Percentiles rank a stretch among this genome's conserved stretches.
phyloP scores from a whole-genome alignment of 2,329 filamentous ascomycete genomes.

The Lecanicillium sp. region DNA sequence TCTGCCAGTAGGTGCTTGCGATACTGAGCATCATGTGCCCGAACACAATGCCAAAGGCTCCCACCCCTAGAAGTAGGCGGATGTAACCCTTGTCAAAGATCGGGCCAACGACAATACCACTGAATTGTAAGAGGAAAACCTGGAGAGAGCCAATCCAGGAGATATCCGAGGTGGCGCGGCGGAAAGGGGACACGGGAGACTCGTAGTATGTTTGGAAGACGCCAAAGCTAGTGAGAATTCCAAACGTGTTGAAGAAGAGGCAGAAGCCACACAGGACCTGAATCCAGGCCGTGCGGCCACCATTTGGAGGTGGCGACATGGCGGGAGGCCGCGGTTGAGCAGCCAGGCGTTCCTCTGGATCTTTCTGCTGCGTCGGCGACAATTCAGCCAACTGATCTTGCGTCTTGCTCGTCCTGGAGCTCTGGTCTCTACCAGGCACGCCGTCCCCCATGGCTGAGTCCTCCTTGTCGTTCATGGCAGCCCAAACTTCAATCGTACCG shows the following conservation, averaged over 20 bases:
- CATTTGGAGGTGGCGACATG: too few relatives aligned
- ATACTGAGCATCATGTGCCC: conserved; percentile 39
- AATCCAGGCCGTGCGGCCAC: conserved; percentile 16
- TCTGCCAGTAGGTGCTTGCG: conserved; percentile 34
- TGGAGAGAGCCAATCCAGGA: conserved; percentile 39
- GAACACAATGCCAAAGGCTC: conserved; percentile 26
- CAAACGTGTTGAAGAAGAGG: conserved; percentile 10
- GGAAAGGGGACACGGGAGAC: conserved; percentile 21
- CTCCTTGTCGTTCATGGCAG: too few relatives aligned
- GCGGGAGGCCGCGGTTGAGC: too few relatives aligned
- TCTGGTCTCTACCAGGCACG: too few relatives aligned
- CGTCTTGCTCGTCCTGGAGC: too few relatives aligned
- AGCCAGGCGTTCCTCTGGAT: too few relatives aligned
- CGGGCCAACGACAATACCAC: conserved; percentile 31
- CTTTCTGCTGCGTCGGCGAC: too few relatives aligned
- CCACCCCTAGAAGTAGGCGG: conserved; percentile 24
- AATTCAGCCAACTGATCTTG: too few relatives aligned
- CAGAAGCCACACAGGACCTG: conserved; percentile 2
- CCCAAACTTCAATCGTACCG: too few relatives aligned
- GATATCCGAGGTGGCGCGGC: conserved; percentile 28
- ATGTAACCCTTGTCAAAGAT: conserved; percentile 36
- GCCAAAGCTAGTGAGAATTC: conserved; percentile 36
- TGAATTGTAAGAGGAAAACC: conserved; percentile 30
- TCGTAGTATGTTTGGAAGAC: conserved; percentile 32
- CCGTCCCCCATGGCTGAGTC: too few relatives aligned